Evolutionary conservation across 257 asterid genomes (phyloP), one percentile per base, ranked within the genome.

Genomic region (Fraxinus anomala): DNA sequence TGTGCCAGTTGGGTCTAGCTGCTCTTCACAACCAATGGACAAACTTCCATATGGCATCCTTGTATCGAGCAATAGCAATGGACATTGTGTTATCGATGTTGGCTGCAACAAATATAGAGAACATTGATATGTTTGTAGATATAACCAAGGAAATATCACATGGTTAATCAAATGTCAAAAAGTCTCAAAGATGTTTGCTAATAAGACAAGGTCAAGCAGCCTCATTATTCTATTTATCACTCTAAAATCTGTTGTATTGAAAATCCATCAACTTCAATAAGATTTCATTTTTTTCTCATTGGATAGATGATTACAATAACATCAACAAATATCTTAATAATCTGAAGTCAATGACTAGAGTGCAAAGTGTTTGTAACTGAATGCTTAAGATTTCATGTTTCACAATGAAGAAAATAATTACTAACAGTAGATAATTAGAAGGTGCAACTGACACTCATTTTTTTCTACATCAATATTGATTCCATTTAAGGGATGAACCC

Each of bases 1-100:
- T 23, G 99, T 94, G 82, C 99, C 99, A 81, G 97, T 93, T 84
- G 98, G 99, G 83, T 94, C 99, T 80, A 94, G 77, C 79, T 93
- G 92, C 90, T 94, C 99, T 81, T 94, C 98, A 83, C 99, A 94
- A 77, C 96, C 97, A 73, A 89, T 83, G 54, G 97, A 92, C 76
- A 94, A 86, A 86, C 99, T 94, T 84, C 99, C 99, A 75, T 89
- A 91, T 30, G 97, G 96, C 98, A 88, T 86, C 83, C 99, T 89
- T 40, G 99, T 94, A 84, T 94, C 99, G 33, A 94, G 98, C 90
- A 94, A 87, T 80, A 92, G 89, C 90, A 94, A 81, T 33, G 99
- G 98, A 82, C 98, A 94, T 71, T 84, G 97, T 42, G 99, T 94
- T 80, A 91, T 83, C 99, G 97, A 90, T 9, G 96, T 92, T 63